phyloP scores from a whole-genome alignment of 169 alveolate species.

The Haemoproteus tartakovskyi region DNA sequence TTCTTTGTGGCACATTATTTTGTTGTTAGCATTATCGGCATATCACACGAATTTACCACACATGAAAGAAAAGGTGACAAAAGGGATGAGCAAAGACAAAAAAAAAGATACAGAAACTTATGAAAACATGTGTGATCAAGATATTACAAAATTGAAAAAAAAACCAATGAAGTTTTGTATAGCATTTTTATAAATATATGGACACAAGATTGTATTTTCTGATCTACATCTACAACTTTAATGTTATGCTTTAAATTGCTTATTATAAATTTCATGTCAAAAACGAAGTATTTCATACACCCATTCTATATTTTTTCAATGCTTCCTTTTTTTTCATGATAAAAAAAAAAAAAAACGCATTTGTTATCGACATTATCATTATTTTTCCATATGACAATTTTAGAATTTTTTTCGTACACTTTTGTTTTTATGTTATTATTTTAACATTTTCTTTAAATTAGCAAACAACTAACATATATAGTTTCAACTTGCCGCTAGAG shows the following conservation, averaged over 20 bases:
- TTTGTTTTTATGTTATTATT: no score
- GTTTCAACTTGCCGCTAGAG: no score
- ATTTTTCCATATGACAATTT: no score
- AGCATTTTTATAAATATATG: constrained; percentile 15
- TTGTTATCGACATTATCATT: no score
- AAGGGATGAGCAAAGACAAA: not conserved
- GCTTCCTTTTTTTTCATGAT: no score
- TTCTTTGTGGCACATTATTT: constrained; percentile 73
- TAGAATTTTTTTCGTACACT: no score
- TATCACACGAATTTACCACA: constrained; percentile 68
- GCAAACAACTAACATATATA: no score
- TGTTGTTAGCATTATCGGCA: constrained; percentile 68
- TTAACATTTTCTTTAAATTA: no score
- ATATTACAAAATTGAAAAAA: constrained; percentile 53
- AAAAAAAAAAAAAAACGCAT: no score
- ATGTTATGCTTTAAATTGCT: not conserved
- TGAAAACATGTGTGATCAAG: not conserved
- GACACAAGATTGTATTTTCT: not conserved
- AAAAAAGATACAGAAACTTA: not conserved
- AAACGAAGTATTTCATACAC: no score
- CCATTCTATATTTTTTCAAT: no score
- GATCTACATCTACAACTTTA: no score
- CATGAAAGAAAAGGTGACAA: not conserved
- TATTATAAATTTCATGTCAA: not conserved
- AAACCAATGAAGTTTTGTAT: constrained; percentile 39